phyloP scores from a whole-genome alignment of 148 eudicot genomes.

The Camellia sinensis region DNA sequence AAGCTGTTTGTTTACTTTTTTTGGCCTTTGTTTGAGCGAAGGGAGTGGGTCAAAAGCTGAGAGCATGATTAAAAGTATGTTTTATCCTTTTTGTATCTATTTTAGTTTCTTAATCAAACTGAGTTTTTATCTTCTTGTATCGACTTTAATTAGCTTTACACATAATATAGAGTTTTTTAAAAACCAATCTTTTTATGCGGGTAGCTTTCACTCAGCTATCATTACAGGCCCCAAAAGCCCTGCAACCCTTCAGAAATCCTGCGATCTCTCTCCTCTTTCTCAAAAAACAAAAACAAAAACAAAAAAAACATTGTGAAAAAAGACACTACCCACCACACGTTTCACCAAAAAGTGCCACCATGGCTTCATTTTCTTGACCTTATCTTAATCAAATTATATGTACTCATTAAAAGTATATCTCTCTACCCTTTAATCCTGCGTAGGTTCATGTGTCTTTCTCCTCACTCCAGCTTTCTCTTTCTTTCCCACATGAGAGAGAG shows the following conservation, averaged over 20 bases:
- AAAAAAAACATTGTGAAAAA: constrained; percentile 18
- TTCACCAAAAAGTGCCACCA: constrained; percentile 78
- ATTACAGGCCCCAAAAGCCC: constrained; percentile 63
- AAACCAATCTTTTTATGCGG: constrained; percentile 10
- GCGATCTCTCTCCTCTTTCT: constrained; percentile 35
- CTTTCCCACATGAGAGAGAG: constrained; percentile 13
- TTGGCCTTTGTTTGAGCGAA: too few species aligned
- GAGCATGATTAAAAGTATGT: too few species aligned
- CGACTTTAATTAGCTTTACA: constrained; percentile 44
- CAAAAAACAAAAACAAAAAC: too few species aligned
- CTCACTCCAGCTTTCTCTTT: constrained; percentile 23
- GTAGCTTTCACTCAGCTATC: constrained; percentile 47
- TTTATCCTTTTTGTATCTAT: too few species aligned
- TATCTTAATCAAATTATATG: constrained; percentile 31
- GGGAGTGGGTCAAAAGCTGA: too few species aligned
- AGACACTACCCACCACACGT: constrained; percentile 27
- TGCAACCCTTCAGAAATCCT: constrained; percentile 42
- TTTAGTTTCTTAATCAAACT: too few species aligned
- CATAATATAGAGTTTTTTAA: constrained; percentile 20
- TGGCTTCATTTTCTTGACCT: constrained; percentile 45
- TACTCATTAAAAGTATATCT: constrained; percentile 22
- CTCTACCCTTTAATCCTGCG: constrained; percentile 40
- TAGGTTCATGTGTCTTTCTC: constrained; percentile 40
- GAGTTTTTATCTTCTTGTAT: constrained; percentile 14
- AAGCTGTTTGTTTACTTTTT: too few species aligned